Percentiles rank a stretch among this genome's conserved stretches.
phyloP scores from a whole-genome alignment of 371 early-diverging fungal genomes.

The Blakeslea trispora region DNA sequence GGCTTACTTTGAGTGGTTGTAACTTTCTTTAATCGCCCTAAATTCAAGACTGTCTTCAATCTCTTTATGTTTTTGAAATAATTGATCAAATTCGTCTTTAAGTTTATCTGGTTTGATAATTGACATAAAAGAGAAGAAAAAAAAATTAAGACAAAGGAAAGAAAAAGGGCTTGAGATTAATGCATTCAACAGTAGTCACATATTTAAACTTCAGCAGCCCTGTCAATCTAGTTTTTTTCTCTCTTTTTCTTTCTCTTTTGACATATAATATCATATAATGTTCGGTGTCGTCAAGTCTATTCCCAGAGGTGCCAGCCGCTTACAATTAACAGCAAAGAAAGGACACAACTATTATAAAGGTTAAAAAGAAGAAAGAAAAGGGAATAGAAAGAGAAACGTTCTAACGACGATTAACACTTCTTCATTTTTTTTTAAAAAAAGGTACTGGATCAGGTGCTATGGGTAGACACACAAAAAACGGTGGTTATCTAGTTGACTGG shows the following conservation, averaged over 20 bases:
- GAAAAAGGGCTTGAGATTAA: not conserved
- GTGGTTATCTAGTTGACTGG: slow-evolving; percentile 73
- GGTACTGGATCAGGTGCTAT: slow-evolving; percentile 83
- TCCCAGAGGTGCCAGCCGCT: slow-evolving; percentile 73
- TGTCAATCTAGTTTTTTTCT: slow-evolving; percentile 4
- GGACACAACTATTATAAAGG: slow-evolving; percentile 88
- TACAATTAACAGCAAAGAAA: slow-evolving; percentile 78
- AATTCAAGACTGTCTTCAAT: slow-evolving; percentile 3
- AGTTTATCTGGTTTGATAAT: slow-evolving; percentile 1
- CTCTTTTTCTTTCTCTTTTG: slow-evolving; percentile 4
- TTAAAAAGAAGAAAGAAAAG: slow-evolving; percentile 13
- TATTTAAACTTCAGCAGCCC: not conserved
- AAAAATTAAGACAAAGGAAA: not conserved
- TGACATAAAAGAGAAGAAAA: not conserved
- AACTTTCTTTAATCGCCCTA: slow-evolving; percentile 8
- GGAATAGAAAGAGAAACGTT: not conserved
- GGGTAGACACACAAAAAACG: slow-evolving; percentile 83
- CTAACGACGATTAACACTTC: not conserved
- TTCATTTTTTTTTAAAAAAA: slow-evolving; percentile 18
- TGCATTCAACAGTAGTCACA: not conserved
- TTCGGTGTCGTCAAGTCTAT: slow-evolving; percentile 74
- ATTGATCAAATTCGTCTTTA: slow-evolving; percentile 1
- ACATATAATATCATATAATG: slow-evolving; percentile 35
- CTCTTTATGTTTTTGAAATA: slow-evolving; percentile 8
- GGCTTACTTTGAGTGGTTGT: slow-evolving; percentile 1